Base-by-base conservation (phyloP, 306 rosid species). In the Prunus campanulata region DNA sequence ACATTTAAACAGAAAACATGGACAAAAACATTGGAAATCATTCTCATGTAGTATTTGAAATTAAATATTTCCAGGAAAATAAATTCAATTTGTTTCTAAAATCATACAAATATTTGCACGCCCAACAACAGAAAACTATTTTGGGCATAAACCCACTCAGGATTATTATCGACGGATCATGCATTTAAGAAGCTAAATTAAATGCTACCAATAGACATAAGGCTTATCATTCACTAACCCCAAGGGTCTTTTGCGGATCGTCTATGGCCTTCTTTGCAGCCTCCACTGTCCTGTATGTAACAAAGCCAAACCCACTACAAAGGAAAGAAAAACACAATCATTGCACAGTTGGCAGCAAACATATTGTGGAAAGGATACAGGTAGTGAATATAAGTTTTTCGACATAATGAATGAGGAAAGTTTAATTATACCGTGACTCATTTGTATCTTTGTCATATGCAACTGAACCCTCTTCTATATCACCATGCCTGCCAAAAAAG, bases 401-500 rank as follows among this genome's bases (percentile, higher is more conserved):
- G 29, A 65, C 76, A 77, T 71, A 11, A 71, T 47, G 55, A 46
- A 66, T 30, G 22, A 12, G 29, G 32, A 22, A 25, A 52, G 5
- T 39, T 52, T 13, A 46, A 47, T 60, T 60, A 80, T 76, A 88
- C 97, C 95, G 87, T 63, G 95, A 88, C 78, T 82, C 90, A 84
- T 86, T 84, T 71, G 95, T 76, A 83, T 93, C 91, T 76, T 89
- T 89, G 83, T 88, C 90, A 84, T 91, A 93, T 54, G 90, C 93
- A 85, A 89, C 96, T 14, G 98, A 89, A 72, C 95, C 96, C 88
- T 93, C 97, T 85, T 89, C 97, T 81, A 89, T 91, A 42, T 85
- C 90, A 56, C 98, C 98, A 80, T 86, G 84, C 83, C 84, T 88
- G 50, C 59, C 70, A 51, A 93, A 87, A 78, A 79, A 89, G 79